Conservation (phyloP, 2,329 filamentous ascomycete genomes). For the Chaetomiaceae sp. region DNA sequence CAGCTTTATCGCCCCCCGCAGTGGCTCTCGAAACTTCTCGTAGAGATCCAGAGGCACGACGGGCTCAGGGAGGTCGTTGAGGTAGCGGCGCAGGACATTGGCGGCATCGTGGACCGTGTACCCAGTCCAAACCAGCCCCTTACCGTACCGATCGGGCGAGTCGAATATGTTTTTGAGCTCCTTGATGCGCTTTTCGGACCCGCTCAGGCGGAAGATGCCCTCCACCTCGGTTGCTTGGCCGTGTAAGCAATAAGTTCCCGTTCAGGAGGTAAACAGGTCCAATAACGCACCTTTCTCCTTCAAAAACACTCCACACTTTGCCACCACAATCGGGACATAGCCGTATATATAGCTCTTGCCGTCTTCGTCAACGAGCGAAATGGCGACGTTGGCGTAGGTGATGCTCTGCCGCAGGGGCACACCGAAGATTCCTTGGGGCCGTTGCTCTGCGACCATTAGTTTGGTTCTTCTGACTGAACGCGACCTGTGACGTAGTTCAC, state of each 20-base stretch:
- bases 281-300: constrained; percentile 84
- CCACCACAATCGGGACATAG: constrained; percentile 96
- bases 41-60: constrained; percentile 95
- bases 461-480: constrained; percentile 10
- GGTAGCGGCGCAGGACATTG: constrained; percentile 90
- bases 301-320: constrained; percentile 93
- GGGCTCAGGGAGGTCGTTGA: constrained; percentile 93
- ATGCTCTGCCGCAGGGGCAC: constrained; percentile 92
- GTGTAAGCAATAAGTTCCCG: constrained; percentile 9
- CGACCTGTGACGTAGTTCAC: constrained; percentile 13
- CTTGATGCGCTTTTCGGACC: constrained; percentile 97
- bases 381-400: constrained; percentile 95
- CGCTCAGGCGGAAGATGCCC: constrained; percentile 92
- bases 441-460: constrained; percentile 38
- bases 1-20: constrained; percentile 67
- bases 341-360: constrained; percentile 97
- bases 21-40: constrained; percentile 80
- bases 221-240: constrained; percentile 80
- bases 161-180: constrained; percentile 90
- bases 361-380: constrained; percentile 87
- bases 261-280: too few relatives aligned
- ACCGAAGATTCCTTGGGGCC: constrained; percentile 80
- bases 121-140: constrained; percentile 93
- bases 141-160: constrained; percentile 91
- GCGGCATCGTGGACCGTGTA: constrained; percentile 98